Evolutionary conservation across 1,284 basidiomycete species (phyloP), one percentile per base, ranked within the genome.

Genomic region (Gymnopus androsaceus): DNA sequence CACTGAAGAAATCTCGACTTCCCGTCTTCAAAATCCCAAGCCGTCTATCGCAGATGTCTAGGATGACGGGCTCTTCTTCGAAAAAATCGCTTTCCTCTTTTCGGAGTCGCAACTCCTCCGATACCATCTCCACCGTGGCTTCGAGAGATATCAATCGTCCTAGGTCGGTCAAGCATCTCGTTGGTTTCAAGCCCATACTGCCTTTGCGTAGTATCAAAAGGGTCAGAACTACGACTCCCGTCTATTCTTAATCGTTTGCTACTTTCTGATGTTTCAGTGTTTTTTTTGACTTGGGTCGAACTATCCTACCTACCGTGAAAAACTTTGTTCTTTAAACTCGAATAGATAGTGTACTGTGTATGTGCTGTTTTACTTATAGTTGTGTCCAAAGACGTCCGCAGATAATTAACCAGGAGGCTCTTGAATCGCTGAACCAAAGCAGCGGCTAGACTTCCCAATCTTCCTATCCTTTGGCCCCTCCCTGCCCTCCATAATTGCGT

Each of bases 141-240:
- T 49, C 46, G n/a, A 55, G 23, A 27, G 46, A 55, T 25, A 36
- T 7, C 11, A 50, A 9, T n/a, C 23, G 36, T 17, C 36, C 34
- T 8, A 30, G 33, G 15, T 36, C 34, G 21, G 34, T 37, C n/a
- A 36, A 19, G n/a, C n/a, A 28, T 19, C n/a, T 50, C 4, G 23
- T 42, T 42, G 7, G 1, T 47, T 45, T 56, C 41, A 56, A 51
- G 25, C 54, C 54, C 21, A 33, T 56, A 9, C 11, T 56, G 27
- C 54, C 54, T 3, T 45, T 56, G 30, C 47, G 42, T 4, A 36
- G 51, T 21, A 21, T 56, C 15, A 56, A 56, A 38, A 56, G 46
- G 48, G 40, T 6, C 30, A 50, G 6, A n/a, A 15, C 17, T 2
- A 36, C 14, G 7, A 34, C 28, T 33, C 17, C 46, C 14, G 30